Evolutionary conservation across 2,329 filamentous ascomycete genomes (phyloP), one percentile per base, ranked within the genome.

Genomic region (Bisporella sp.): DNA sequence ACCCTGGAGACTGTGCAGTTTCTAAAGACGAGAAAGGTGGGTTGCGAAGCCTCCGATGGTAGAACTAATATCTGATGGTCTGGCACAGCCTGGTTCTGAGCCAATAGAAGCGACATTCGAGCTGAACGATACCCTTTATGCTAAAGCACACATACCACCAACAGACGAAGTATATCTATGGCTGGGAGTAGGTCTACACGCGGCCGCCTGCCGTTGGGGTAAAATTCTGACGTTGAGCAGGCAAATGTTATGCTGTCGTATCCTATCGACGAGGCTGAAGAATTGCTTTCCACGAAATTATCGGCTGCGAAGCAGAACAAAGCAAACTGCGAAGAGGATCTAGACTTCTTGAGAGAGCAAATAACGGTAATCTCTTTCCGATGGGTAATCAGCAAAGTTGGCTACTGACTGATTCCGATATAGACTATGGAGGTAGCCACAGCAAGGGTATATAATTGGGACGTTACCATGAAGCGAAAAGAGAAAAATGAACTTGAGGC

Each of bases 211-310:
- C 21, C 21, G 21, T 21, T 21, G 31, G 12, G 31, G 11, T 8
- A 11, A n/a, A 39, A 9, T 45, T 41, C 50, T 64, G 47, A 63
- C 49, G 41, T 46, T 11, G 31, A 31, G 40, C 54, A 88, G 85
- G 92, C 93, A 51, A 99, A 99, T 62, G 91, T 97, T 45, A 99
- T 99, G 93, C 76, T 99, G 52, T 83, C 93, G 46, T 99, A 99
- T 67, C 89, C 91, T 4, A 84, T 97, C 55, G 79, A 83, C 12
- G 93, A 97, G 71, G 93, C 93, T 0, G 83, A 92, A 70, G 74
- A 76, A 41, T 77, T 99, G 58, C 75, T 99, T 50, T 73, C 78
- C 42, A 81, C 83, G 11, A 96, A 96, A 69, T 73, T 96, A 21
- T 72, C 76, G 31, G 85, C 88, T 6, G 93, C 93, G 1, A 85